A percentile compares a stretch with the other conserved stretches of the same genome.
Conservation (phyloP, 1,139 yeast genomes). For the Oligophagozyma castellii region DNA sequence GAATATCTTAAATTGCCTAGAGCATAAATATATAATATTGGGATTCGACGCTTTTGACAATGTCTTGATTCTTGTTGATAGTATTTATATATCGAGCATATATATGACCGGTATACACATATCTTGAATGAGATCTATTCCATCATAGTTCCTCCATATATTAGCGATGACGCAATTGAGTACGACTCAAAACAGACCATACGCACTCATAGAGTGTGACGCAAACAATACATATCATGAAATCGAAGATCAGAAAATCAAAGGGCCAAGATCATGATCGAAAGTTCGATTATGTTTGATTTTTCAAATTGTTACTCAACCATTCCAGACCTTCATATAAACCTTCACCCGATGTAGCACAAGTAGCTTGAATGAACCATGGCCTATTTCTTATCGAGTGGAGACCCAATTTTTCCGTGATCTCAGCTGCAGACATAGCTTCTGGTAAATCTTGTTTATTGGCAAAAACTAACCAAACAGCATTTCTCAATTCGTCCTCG, state of each 20-base stretch:
- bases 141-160: too few relatives aligned
- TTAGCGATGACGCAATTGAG: not conserved
- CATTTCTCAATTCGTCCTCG: constrained; percentile 89
- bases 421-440: constrained; percentile 85
- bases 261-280: not conserved
- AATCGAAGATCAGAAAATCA: not conserved
- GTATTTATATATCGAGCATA: constrained; percentile 1
- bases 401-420: constrained; percentile 72
- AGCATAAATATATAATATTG: not conserved
- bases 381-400: constrained; percentile 78
- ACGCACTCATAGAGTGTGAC: too few relatives aligned
- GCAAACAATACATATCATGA: not conserved
- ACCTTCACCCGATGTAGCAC: constrained; percentile 89
- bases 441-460: constrained; percentile 90
- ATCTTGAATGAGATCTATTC: too few relatives aligned
- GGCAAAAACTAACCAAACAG: constrained; percentile 76
- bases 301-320: constrained; percentile 77
- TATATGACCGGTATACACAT: too few relatives aligned
- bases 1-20: not conserved
- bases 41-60: not conserved
- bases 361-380: constrained; percentile 82
- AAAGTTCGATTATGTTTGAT: constrained; percentile 23
- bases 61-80: not conserved
- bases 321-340: constrained; percentile 84
- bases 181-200: too few relatives aligned